A percentile compares a stretch with the other conserved stretches of the same genome.
phyloP scores from a whole-genome alignment of 306 rosid species.

The Calophaca sinica region DNA sequence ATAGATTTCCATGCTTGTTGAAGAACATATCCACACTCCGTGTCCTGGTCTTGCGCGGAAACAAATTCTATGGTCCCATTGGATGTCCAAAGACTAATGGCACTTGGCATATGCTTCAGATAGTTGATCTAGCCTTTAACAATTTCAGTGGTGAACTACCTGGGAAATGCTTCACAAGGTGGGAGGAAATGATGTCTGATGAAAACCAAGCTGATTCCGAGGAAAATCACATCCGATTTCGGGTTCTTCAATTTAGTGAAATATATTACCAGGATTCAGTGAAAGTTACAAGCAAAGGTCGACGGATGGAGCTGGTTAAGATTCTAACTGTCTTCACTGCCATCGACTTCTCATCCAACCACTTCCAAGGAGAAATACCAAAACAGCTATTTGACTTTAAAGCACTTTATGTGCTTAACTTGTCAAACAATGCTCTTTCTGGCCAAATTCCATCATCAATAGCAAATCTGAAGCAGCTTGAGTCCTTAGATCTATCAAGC shows the following conservation, averaged over 20 bases:
- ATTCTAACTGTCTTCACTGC: slow-evolving; percentile 52
- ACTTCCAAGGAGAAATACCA: slow-evolving; percentile 57
- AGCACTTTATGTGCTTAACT: slow-evolving; percentile 52
- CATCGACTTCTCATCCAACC: slow-evolving; percentile 61
- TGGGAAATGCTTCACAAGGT: slow-evolving; percentile 37
- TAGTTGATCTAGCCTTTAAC: slow-evolving; percentile 59
- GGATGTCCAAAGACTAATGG: slow-evolving; percentile 40
- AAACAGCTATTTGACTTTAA: slow-evolving; percentile 47
- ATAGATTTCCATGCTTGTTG: slow-evolving; percentile 52
- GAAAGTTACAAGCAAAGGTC: slow-evolving; percentile 52
- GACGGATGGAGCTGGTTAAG: slow-evolving; percentile 42
- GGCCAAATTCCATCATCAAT: slow-evolving; percentile 55
- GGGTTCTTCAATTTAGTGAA: not conserved
- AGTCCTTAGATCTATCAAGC: slow-evolving; percentile 62
- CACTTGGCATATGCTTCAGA: slow-evolving; percentile 56
- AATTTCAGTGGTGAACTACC: slow-evolving; percentile 52
- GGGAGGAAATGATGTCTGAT: slow-evolving; percentile 56
- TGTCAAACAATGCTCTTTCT: slow-evolving; percentile 57
- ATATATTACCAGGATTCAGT: slow-evolving; percentile 56
- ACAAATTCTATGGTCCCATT: slow-evolving; percentile 46
- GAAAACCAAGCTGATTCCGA: not conserved
- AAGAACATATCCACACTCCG: slow-evolving; percentile 52
- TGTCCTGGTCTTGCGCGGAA: slow-evolving; percentile 54
- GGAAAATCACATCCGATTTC: slow-evolving; percentile 29
- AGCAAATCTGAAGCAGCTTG: slow-evolving; percentile 48